phyloP scores from a whole-genome alignment of 2,329 filamentous ascomycete species.

The Fusarium pseudocircinatum region DNA sequence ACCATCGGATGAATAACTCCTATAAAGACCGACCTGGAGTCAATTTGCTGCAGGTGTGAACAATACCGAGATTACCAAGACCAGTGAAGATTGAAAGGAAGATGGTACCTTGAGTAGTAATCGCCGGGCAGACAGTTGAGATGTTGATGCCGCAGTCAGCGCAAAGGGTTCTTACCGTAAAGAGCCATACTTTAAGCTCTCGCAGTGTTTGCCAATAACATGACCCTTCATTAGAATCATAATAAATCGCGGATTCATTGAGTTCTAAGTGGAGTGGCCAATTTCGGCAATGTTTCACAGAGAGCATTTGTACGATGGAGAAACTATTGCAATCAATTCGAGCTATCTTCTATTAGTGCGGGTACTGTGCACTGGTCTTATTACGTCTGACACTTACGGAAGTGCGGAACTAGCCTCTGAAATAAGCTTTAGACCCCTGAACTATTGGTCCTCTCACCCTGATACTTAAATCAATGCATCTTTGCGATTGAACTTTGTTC shows the following conservation, averaged over 20 bases:
- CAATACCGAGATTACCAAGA: no score
- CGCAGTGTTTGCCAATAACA: not conserved
- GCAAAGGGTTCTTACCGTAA: not conserved
- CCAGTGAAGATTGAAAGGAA: no score
- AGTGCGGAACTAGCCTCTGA: not conserved
- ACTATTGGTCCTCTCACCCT: not conserved
- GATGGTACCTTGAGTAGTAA: not conserved
- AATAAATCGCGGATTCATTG: not conserved
- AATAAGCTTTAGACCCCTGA: not conserved
- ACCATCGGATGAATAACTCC: not conserved
- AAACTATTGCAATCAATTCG: no score
- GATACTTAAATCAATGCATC: not conserved
- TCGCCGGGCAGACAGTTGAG: not conserved
- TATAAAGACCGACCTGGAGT: no score
- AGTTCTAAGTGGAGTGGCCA: not conserved
- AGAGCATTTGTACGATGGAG: not conserved
- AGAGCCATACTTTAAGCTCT: not conserved
- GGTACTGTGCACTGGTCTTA: not conserved
- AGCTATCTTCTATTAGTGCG: rapidly evolving
- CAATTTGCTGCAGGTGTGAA: no score
- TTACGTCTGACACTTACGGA: not conserved
- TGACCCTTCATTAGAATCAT: no score
- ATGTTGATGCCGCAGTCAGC: not conserved
- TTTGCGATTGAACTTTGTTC: not conserved
- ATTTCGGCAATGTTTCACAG: not conserved